Conservation (phyloP, 148 eudicot species). For the Chenopodium berlandieri region DNA sequence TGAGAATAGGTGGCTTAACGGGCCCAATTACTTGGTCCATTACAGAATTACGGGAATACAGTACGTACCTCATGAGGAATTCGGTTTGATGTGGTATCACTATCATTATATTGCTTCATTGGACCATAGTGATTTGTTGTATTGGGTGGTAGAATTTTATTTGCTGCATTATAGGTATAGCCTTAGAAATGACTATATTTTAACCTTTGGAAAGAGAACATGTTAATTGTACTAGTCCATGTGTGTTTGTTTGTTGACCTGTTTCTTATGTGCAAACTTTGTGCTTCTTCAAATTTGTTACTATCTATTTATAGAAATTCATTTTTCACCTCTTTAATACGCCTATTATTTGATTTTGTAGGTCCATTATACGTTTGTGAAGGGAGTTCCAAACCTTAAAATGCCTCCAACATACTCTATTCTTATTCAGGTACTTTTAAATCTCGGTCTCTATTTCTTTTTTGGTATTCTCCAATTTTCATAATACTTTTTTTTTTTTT, state of each 20-base stretch:
- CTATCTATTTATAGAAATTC: not conserved
- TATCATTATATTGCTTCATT: too few species aligned
- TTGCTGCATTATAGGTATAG: not conserved
- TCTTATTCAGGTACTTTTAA: conserved; percentile 58
- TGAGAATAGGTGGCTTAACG: too few species aligned
- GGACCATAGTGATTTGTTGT: too few species aligned
- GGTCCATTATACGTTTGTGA: conserved; percentile 72
- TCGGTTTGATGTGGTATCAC: too few species aligned
- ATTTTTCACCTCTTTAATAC: not conserved
- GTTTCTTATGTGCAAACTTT: not conserved
- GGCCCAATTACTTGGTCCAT: too few species aligned
- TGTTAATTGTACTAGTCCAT: not conserved
- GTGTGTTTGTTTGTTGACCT: not conserved
- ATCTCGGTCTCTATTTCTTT: not conserved
- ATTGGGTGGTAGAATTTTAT: too few species aligned
- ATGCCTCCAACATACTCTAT: conserved; percentile 88
- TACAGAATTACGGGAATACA: too few species aligned
- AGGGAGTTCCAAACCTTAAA: conserved; percentile 49
- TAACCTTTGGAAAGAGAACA: not conserved
- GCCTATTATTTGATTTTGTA: conserved; percentile 28
- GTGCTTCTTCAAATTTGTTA: not conserved
- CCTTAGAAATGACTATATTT: not conserved
- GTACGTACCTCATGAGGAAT: too few species aligned
- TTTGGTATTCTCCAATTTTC: not conserved
- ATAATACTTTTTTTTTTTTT: not conserved